A percentile compares a stretch with the other conserved stretches of the same genome.
phyloP scores from a whole-genome alignment of 495 filamentous ascomycete genomes.

The Neurospora sp. region DNA sequence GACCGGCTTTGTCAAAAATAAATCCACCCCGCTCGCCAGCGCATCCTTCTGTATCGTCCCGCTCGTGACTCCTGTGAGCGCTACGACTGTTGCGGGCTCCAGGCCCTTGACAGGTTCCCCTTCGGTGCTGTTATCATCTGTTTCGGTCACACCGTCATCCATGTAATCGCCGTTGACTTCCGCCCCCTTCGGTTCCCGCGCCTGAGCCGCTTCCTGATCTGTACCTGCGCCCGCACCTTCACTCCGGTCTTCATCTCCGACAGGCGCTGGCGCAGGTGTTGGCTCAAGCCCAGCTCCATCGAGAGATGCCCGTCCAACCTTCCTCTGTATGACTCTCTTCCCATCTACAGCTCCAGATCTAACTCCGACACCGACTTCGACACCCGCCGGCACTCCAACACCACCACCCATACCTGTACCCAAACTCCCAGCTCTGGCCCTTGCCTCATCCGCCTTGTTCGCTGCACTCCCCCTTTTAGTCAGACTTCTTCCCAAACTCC shows the following conservation, averaged over 20 bases:
- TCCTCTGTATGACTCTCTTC: background rate
- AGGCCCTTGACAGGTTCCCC: background rate
- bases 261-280: background rate
- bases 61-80: conserved; percentile 58
- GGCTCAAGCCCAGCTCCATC: background rate
- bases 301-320: background rate
- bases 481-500: background rate
- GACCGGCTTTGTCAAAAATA: conserved; percentile 68
- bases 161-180: background rate
- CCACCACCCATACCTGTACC: background rate
- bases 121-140: background rate
- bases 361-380: background rate
- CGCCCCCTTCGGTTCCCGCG: background rate
- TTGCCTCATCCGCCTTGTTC: background rate
- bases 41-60: conserved; percentile 56
- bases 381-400: background rate
- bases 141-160: background rate
- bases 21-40: conserved; percentile 54
- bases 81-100: conserved; percentile 37
- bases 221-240: background rate
- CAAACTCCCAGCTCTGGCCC: background rate
- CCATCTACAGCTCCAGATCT: background rate
- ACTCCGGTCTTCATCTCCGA: background rate
- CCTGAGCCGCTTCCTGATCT: background rate
- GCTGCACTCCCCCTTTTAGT: background rate